Evolutionary conservation across 768 basidiomycete species (phyloP).

Genomic region (Suillus variegatus): DNA sequence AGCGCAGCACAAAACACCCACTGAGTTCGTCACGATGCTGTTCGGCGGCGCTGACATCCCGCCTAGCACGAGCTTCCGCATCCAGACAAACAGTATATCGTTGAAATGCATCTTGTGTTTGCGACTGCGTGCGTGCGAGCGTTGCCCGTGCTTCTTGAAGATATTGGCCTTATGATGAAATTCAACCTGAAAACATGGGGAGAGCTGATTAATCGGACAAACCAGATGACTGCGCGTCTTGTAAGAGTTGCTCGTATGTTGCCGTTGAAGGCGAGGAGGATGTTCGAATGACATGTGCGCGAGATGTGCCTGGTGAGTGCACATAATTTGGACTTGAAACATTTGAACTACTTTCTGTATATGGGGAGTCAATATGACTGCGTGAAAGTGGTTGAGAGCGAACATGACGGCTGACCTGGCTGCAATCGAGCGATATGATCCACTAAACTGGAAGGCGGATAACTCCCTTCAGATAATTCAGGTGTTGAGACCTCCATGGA

Average conservation of each 20-base stretch:
- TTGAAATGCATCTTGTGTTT: constrained; percentile 71
- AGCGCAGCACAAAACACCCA: constrained; percentile 28
- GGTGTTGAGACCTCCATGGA: constrained; percentile 36
- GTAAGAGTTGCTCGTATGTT: constrained; percentile 52
- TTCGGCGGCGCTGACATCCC: constrained; percentile 63
- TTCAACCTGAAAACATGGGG: constrained; percentile 10
- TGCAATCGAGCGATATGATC: constrained; percentile 37
- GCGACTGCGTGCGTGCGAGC: constrained; percentile 65
- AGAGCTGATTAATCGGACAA: constrained; percentile 20
- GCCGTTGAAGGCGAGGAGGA: constrained; percentile 54
- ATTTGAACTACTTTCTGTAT: constrained; percentile 27
- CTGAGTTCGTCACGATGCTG: constrained; percentile 67
- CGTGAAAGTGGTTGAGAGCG: background rate
- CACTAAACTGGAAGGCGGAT: constrained; percentile 29
- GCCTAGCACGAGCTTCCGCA: constrained; percentile 64
- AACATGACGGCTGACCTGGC: constrained; percentile 27
- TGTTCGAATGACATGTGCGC: constrained; percentile 41
- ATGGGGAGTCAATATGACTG: constrained; percentile 6
- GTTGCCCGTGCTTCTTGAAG: constrained; percentile 62
- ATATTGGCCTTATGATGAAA: constrained; percentile 49
- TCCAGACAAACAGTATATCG: constrained; percentile 71
- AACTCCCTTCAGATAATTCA: constrained; percentile 35
- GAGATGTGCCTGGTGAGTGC: constrained; percentile 33
- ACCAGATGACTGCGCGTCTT: constrained; percentile 65
- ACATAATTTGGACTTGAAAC: constrained; percentile 34